Evolutionary conservation across 257 asterid species (phyloP).

Genomic region (Paulownia fortunei): DNA sequence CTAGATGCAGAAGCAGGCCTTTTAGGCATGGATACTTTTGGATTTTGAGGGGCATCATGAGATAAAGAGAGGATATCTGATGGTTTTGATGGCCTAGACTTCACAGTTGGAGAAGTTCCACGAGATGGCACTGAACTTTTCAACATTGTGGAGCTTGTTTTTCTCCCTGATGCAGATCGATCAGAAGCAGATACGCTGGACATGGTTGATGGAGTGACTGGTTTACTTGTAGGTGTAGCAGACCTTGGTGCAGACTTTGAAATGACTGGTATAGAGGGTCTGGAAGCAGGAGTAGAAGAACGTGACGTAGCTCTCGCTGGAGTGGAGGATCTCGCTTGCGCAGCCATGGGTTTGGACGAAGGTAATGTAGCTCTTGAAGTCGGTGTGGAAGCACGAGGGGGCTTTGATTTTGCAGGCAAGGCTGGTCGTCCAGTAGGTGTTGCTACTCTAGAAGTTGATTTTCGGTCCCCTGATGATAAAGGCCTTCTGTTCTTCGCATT

Average conservation of each 20-base stretch:
- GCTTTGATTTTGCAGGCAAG: conserved; percentile 48
- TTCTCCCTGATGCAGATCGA: conserved; percentile 41
- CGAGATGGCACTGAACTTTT: conserved; percentile 46
- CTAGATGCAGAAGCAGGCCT: conserved; percentile 77
- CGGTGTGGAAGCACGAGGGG: conserved; percentile 64
- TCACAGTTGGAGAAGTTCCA: conserved; percentile 56
- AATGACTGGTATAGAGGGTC: conserved; percentile 43
- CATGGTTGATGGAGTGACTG: conserved; percentile 40
- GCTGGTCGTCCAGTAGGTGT: conserved; percentile 58
- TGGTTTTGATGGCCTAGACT: conserved; percentile 59
- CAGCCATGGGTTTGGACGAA: conserved; percentile 48
- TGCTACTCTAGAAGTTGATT: conserved; percentile 51
- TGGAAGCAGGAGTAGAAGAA: conserved; percentile 54
- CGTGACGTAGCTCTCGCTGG: conserved; percentile 51
- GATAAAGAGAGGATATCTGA: conserved; percentile 40
- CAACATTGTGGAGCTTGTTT: conserved; percentile 30
- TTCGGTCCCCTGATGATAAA: conserved; percentile 45
- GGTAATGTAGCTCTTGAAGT: conserved; percentile 54
- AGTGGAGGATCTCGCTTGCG: conserved; percentile 57
- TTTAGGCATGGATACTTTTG: conserved; percentile 43
- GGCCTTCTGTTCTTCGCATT: conserved; percentile 45
- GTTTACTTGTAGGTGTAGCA: conserved; percentile 57
- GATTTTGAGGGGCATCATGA: conserved; percentile 41
- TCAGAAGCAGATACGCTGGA: conserved; percentile 36
- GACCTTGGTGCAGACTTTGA: conserved; percentile 59